Evolutionary conservation across 148 eudicot genomes (phyloP).

Genomic region (Silene uniflora): DNA sequence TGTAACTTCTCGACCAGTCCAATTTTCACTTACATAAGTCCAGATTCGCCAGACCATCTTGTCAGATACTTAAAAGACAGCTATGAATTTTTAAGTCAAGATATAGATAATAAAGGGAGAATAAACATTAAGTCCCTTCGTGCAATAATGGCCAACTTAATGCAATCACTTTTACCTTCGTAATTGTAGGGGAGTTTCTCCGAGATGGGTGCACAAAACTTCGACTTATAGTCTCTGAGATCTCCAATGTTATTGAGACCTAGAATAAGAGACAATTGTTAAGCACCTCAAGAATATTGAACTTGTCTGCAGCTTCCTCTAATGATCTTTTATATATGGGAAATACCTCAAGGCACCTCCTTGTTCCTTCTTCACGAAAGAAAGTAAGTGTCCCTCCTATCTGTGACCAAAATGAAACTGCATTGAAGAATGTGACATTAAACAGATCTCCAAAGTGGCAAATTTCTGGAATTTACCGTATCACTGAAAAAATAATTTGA

Average conservation of each 20-base stretch:
- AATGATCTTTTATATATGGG: neutral
- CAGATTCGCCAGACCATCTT: conserved; percentile 1
- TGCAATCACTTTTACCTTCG: conserved; percentile 51
- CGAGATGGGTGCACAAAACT: too few relatives aligned
- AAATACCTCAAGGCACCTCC: conserved; percentile 96
- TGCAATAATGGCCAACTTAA: neutral
- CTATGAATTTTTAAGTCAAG: neutral
- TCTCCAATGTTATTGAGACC: conserved; percentile 91
- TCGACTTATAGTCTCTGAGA: conserved; percentile 75
- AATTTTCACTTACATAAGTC: neutral
- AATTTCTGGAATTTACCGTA: conserved; percentile 46
- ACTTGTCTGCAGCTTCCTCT: neutral
- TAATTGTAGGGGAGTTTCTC: conserved; percentile 82
- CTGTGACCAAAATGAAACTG: conserved; percentile 41
- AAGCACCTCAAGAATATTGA: conserved; percentile 13
- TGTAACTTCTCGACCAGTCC: neutral
- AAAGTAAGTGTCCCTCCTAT: conserved; percentile 97
- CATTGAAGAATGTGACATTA: conserved; percentile 4
- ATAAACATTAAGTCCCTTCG: neutral
- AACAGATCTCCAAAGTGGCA: neutral
- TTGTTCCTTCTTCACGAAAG: conserved; percentile 76
- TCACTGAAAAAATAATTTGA: conserved; percentile 90
- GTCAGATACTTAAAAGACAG: neutral
- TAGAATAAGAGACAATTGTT: conserved; percentile 23
- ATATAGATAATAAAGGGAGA: neutral